phyloP scores from a whole-genome alignment of 345 rosid genomes.

The Tarenaya hassleriana region DNA sequence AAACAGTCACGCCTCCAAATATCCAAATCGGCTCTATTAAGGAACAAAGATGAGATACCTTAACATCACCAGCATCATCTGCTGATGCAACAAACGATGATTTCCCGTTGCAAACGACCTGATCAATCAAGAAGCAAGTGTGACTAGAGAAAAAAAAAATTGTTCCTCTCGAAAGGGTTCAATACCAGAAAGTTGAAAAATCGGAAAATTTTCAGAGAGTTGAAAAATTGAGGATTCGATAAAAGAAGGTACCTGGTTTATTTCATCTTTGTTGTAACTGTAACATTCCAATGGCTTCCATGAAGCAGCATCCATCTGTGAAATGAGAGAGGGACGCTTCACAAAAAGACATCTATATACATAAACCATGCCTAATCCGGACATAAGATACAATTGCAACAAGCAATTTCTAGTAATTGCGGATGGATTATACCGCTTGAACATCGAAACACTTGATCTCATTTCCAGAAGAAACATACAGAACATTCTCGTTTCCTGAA shows the following conservation, averaged over 20 bases:
- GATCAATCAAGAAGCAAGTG: not conserved
- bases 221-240: not conserved
- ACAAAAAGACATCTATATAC: not conserved
- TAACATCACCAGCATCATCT: slow-evolving; percentile 80
- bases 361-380: not conserved
- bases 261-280: slow-evolving; percentile 78
- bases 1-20: too few species aligned
- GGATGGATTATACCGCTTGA: slow-evolving; percentile 47
- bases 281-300: slow-evolving; percentile 59
- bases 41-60: slow-evolving; percentile 36
- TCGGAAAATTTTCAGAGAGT: not conserved
- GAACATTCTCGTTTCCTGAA: slow-evolving; percentile 67
- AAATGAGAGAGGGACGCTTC: not conserved
- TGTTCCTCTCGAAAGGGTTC: too few species aligned
- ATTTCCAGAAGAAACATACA: slow-evolving; percentile 59
- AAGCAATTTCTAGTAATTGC: too few species aligned
- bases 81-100: slow-evolving; percentile 77
- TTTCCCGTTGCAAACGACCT: slow-evolving; percentile 51
- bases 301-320: slow-evolving; percentile 34
- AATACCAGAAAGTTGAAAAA: too few species aligned
- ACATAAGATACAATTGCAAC: too few species aligned
- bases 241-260: slow-evolving; percentile 54
- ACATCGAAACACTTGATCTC: slow-evolving; percentile 79
- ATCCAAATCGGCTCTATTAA: too few species aligned
- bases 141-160: too few species aligned